Conservation (phyloP, 805 yeast species). For the Saturnispora bothae region DNA sequence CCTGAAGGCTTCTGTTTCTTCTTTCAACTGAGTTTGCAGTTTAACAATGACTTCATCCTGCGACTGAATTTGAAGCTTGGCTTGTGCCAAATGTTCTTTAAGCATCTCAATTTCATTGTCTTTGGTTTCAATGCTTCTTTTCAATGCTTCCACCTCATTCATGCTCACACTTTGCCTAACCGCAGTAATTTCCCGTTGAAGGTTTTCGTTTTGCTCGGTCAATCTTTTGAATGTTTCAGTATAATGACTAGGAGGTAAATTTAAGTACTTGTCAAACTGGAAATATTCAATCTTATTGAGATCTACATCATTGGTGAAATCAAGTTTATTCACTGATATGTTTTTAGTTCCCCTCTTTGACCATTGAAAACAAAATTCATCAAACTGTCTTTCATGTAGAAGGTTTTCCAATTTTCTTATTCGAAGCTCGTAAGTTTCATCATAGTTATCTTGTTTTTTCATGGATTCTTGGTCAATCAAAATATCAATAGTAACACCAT, state of each 20-base stretch:
- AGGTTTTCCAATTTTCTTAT: slow-evolving; percentile 70
- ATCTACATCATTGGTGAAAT: not conserved
- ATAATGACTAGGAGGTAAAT: slow-evolving; percentile 23
- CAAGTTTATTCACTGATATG: not conserved
- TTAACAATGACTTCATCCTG: slow-evolving; percentile 1
- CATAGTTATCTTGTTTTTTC: slow-evolving; percentile 6
- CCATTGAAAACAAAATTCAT: slow-evolving; percentile 35
- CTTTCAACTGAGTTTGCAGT: slow-evolving; percentile 10
- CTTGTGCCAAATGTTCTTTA: slow-evolving; percentile 12
- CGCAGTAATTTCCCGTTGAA: slow-evolving; percentile 12
- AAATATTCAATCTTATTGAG: slow-evolving; percentile 10
- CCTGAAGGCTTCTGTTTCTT: slow-evolving; percentile 13
- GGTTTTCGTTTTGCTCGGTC: slow-evolving; percentile 16
- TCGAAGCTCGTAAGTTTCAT: slow-evolving; percentile 54
- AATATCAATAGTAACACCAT: slow-evolving; percentile 24
- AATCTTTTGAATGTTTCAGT: slow-evolving; percentile 18
- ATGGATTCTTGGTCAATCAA: slow-evolving; percentile 25
- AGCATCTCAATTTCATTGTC: slow-evolving; percentile 12
- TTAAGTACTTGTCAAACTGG: slow-evolving; percentile 18
- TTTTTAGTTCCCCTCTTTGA: slow-evolving; percentile 13
- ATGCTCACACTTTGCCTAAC: slow-evolving; percentile 12
- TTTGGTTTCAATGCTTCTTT: not conserved
- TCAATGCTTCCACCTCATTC: slow-evolving; percentile 12
- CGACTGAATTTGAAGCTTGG: not conserved
- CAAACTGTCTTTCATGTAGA: slow-evolving; percentile 62